Evolutionary conservation across 768 basidiomycete species (phyloP).

Genomic region (Rubroboletus pulcherrimus): DNA sequence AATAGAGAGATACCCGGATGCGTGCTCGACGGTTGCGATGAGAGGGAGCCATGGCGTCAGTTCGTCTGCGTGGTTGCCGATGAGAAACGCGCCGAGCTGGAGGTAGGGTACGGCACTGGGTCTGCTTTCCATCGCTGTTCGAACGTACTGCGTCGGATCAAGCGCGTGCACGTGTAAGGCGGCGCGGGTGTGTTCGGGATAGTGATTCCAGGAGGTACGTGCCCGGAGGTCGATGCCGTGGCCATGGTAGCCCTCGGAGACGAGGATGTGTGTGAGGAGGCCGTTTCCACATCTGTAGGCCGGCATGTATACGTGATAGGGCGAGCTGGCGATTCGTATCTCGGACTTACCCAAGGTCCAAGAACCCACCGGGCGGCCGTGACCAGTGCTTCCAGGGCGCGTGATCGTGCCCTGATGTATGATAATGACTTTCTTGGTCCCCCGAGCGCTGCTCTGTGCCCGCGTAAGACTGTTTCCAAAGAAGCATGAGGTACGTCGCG

Average conservation of each 20-base stretch:
- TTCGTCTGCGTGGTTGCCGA: slow-evolving; percentile 96
- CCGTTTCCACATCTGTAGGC: slow-evolving; percentile 82
- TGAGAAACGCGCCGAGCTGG: slow-evolving; percentile 60
- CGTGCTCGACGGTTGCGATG: slow-evolving; percentile 56
- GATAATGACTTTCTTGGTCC: background rate
- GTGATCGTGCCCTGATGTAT: background rate
- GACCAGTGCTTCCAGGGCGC: slow-evolving; percentile 71
- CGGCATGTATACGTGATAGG: background rate
- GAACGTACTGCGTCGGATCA: slow-evolving; percentile 44
- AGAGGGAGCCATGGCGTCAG: slow-evolving; percentile 93
- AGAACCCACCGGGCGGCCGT: slow-evolving; percentile 77
- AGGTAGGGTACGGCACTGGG: slow-evolving; percentile 28
- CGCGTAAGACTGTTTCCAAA: slow-evolving; percentile 78
- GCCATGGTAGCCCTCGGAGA: slow-evolving; percentile 79
- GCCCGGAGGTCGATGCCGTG: slow-evolving; percentile 83
- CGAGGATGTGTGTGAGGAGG: slow-evolving; percentile 83
- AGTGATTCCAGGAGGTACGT: slow-evolving; percentile 80
- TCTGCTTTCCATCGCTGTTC: background rate
- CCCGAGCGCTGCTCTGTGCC: background rate
- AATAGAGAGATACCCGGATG: slow-evolving; percentile 74
- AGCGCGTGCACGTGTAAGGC: slow-evolving; percentile 67
- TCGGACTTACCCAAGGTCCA: slow-evolving; percentile 74
- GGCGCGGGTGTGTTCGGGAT: slow-evolving; percentile 58
- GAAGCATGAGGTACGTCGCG: slow-evolving; percentile 85
- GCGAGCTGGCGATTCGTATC: background rate